Conservation (phyloP, 225 moss, liverwort and hornwort species). For the Lunularia cruciata region DNA sequence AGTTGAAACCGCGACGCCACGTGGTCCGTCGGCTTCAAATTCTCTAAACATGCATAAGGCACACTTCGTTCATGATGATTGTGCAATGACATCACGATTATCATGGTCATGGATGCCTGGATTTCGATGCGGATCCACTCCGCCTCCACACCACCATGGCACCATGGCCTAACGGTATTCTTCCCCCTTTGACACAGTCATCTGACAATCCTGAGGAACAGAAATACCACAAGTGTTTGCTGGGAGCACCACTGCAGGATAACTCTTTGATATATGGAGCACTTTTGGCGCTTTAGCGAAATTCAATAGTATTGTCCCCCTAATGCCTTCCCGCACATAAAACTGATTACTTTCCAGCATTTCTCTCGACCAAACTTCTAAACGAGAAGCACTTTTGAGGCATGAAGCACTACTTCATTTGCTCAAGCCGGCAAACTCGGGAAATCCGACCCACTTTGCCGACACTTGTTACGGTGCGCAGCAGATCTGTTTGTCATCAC, state of each 20-base stretch:
- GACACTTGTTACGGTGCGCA: no score
- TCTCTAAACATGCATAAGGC: not conserved
- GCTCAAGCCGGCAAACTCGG: no score
- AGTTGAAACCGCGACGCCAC: not conserved
- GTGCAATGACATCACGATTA: slow-evolving; percentile 7
- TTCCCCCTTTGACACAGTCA: not conserved
- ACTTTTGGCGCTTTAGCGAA: not conserved
- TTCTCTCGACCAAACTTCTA: no score
- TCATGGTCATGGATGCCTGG: slow-evolving; percentile 2
- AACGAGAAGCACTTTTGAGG: no score
- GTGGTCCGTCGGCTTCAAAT: not conserved
- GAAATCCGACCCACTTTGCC: no score
- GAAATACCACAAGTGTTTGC: not conserved
- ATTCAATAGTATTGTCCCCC: slow-evolving; percentile 2
- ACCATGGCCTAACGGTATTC: slow-evolving; percentile 11
- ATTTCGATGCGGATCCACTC: slow-evolving; percentile 10
- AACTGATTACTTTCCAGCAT: no score
- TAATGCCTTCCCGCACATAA: not conserved
- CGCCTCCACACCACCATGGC: not conserved
- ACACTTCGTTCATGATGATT: not conserved
- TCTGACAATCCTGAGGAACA: not conserved
- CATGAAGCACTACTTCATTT: no score
- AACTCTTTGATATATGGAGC: not conserved
- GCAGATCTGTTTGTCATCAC: no score
- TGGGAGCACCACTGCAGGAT: not conserved